Percentiles rank a stretch among this genome's conserved stretches.
These are phyloP conservation scores for Fraxinus quadrangulata DNA, from an alignment of 257 asterid species.

Conservation along the genomic window DNA sequence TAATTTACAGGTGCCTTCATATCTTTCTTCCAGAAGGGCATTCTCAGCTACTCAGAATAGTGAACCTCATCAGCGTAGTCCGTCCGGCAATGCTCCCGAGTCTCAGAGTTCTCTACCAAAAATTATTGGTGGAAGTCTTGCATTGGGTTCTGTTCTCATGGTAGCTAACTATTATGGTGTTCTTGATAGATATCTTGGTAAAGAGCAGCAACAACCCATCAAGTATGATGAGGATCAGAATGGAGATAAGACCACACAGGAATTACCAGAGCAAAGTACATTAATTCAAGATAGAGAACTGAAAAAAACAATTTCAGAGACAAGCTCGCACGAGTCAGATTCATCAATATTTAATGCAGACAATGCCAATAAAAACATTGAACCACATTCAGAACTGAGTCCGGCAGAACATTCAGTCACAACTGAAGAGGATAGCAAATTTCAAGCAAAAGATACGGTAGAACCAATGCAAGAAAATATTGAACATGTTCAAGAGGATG, in stretches of 20 bases:
- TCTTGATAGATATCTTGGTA: slow-evolving; percentile 59
- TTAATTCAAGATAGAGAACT: slow-evolving; percentile 38
- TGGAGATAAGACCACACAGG: slow-evolving; percentile 29
- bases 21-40: slow-evolving; percentile 75
- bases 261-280: slow-evolving; percentile 32
- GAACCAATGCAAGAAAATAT: slow-evolving; percentile 36
- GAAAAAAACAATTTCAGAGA: slow-evolving; percentile 26
- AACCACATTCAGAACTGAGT: slow-evolving; percentile 38
- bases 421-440: slow-evolving; percentile 40
- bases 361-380: slow-evolving; percentile 43
- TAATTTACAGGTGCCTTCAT: slow-evolving; percentile 73
- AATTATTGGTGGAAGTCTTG: slow-evolving; percentile 64
- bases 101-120: slow-evolving; percentile 55
- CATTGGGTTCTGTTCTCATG: slow-evolving; percentile 58
- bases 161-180: slow-evolving; percentile 74
- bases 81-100: slow-evolving; percentile 46
- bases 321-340: slow-evolving; percentile 38
- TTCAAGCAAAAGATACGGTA: slow-evolving; percentile 43
- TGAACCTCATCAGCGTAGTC: slow-evolving; percentile 44
- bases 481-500: slow-evolving; percentile 38
- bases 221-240: slow-evolving; percentile 35
- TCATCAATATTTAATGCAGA: slow-evolving; percentile 36
- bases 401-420: slow-evolving; percentile 40
- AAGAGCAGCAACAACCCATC: slow-evolving; percentile 45
- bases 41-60: slow-evolving; percentile 59